phyloP scores from a whole-genome alignment of 495 filamentous ascomycete genomes.

The Podospora tetraspora region DNA sequence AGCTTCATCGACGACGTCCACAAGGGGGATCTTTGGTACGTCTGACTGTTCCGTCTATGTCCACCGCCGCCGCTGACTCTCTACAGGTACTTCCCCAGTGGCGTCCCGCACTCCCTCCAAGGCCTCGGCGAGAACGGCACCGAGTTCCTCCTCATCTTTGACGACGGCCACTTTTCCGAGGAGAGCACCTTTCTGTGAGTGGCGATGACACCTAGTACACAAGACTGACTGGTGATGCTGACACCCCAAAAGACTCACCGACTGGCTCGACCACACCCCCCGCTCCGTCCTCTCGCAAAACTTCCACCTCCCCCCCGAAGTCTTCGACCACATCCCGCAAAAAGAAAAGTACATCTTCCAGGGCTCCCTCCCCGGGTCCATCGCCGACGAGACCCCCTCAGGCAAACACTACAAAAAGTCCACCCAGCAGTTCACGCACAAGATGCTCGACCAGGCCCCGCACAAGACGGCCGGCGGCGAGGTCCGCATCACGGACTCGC shows the following conservation, averaged over 20 bases:
- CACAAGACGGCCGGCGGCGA: conserved; percentile 49
- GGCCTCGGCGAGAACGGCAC: conserved; percentile 60
- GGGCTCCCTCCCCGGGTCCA: conserved; percentile 45
- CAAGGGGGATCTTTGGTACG: conserved; percentile 59
- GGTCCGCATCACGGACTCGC: conserved; percentile 60
- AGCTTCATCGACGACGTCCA: conserved; percentile 66
- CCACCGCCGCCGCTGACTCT: neutral
- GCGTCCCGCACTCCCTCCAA: conserved; percentile 65
- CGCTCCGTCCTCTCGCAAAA: conserved; percentile 60
- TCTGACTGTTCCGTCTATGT: neutral
- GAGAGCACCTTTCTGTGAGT: conserved; percentile 57
- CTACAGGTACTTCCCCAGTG: conserved; percentile 57
- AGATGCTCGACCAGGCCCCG: conserved; percentile 55
- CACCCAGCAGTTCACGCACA: conserved; percentile 55
- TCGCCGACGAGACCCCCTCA: conserved; percentile 39
- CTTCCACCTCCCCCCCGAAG: conserved; percentile 54
- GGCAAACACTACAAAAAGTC: conserved; percentile 52
- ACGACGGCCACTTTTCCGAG: conserved; percentile 62
- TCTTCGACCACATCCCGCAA: conserved; percentile 53
- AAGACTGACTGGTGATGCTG: no score
- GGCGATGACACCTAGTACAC: no score
- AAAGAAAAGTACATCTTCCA: conserved; percentile 68
- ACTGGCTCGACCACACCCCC: conserved; percentile 63
- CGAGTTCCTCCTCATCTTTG: conserved; percentile 67
- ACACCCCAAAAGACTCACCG: conserved; percentile 38